phyloP scores from a whole-genome alignment of 2,329 filamentous ascomycete genomes.

The Metarhizium guizhouense region DNA sequence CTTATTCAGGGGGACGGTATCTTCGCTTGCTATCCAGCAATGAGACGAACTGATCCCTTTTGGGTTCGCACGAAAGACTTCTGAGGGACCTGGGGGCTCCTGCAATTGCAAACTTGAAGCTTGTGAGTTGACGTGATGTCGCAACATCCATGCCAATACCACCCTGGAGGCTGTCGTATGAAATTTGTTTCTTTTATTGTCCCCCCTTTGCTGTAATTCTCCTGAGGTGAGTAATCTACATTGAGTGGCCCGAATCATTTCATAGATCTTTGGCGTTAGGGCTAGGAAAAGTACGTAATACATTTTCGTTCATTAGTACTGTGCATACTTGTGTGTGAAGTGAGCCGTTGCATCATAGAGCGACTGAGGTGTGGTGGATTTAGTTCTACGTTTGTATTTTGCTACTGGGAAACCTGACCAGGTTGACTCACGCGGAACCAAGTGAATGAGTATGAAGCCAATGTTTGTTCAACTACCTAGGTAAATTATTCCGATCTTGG shows the following conservation, averaged over 20 bases:
- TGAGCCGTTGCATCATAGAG: too few relatives aligned
- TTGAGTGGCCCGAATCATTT: neutral
- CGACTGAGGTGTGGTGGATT: too few relatives aligned
- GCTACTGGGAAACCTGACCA: too few relatives aligned
- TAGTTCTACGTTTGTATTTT: too few relatives aligned
- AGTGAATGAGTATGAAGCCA: neutral
- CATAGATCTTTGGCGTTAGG: conserved; percentile 2
- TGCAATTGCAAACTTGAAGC: conserved; percentile 10
- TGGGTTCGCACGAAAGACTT: conserved; percentile 8
- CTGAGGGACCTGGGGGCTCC: conserved; percentile 28
- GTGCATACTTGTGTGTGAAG: neutral
- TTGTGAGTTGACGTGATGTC: conserved; percentile 11
- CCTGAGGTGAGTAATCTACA: conserved; percentile 5
- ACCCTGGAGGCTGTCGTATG: neutral
- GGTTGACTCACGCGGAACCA: neutral
- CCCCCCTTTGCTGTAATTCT: neutral
- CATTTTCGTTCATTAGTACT: neutral
- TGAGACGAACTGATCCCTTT: neutral
- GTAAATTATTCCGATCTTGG: neutral
- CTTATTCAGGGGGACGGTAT: conserved; percentile 2
- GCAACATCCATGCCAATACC: conserved; percentile 1
- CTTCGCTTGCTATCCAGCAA: neutral
- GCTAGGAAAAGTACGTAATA: conserved; percentile 7
- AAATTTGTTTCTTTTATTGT: conserved; percentile 8
- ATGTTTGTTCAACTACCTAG: neutral